These are phyloP conservation scores for Rickenella mellea DNA, from an alignment of 768 basidiomycete species.

Conservation along the genomic window DNA sequence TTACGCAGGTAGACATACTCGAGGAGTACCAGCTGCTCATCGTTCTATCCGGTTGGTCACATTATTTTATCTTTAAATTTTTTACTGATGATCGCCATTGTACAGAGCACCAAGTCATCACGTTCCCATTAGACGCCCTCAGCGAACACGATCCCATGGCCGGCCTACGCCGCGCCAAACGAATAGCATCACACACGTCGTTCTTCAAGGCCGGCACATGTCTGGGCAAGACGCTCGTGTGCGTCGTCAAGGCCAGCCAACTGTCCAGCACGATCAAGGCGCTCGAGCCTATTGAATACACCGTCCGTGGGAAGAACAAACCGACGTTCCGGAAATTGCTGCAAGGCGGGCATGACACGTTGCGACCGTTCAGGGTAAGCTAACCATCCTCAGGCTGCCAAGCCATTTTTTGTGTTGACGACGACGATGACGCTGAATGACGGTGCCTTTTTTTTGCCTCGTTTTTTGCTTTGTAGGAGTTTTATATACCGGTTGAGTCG, in stretches of 20 bases:
- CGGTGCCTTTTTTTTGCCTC: neutral
- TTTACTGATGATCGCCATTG: neutral
- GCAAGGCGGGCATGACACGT: slow-evolving; percentile 90
- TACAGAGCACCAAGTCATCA: slow-evolving; percentile 88
- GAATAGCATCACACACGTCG: slow-evolving; percentile 90
- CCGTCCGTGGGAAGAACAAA: slow-evolving; percentile 64
- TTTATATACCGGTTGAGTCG: slow-evolving; percentile 97
- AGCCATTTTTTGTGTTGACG: neutral
- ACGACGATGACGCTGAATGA: neutral
- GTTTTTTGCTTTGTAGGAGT: slow-evolving; percentile 51
- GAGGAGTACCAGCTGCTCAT: slow-evolving; percentile 94
- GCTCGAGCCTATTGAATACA: slow-evolving; percentile 92
- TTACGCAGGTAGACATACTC: slow-evolving; percentile 90
- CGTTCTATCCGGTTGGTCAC: slow-evolving; percentile 82
- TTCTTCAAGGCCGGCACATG: slow-evolving; percentile 98
- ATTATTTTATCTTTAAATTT: neutral
- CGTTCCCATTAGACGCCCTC: slow-evolving; percentile 89
- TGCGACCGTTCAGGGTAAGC: slow-evolving; percentile 80
- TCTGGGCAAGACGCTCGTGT: slow-evolving; percentile 83
- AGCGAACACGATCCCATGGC: slow-evolving; percentile 85
- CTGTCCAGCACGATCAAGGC: slow-evolving; percentile 96
- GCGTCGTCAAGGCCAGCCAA: slow-evolving; percentile 93
- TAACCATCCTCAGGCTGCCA: neutral
- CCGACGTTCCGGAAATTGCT: slow-evolving; percentile 92
- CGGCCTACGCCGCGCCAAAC: slow-evolving; percentile 87